Conservation (phyloP, 2,329 filamentous ascomycete genomes). For the Xylaria multiplex region DNA sequence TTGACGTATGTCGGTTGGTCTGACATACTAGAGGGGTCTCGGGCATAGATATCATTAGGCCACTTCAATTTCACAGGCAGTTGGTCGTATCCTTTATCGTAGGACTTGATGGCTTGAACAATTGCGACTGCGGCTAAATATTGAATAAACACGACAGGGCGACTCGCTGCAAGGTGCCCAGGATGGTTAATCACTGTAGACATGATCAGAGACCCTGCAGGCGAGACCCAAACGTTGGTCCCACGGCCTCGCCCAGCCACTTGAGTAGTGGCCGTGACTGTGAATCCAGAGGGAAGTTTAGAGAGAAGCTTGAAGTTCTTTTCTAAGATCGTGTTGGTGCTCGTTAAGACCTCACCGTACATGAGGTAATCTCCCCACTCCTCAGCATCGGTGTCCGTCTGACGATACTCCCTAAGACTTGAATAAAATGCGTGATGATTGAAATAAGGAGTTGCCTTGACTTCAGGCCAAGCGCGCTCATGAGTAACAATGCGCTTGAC, state of each 20-base stretch:
- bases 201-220: constrained; percentile 85
- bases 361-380: constrained; percentile 81
- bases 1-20: constrained; percentile 74
- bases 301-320: constrained; percentile 85
- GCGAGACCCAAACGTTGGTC: constrained; percentile 93
- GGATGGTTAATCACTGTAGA: constrained; percentile 89
- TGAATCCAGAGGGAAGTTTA: constrained; percentile 85
- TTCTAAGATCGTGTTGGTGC: constrained; percentile 91
- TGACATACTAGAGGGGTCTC: constrained; percentile 65
- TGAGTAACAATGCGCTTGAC: constrained; percentile 80
- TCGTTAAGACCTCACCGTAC: constrained; percentile 92
- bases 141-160: constrained; percentile 91
- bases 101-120: constrained; percentile 82
- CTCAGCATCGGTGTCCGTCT: constrained; percentile 63
- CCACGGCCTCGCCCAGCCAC: constrained; percentile 89
- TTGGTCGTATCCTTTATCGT: constrained; percentile 77
- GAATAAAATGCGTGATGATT: constrained; percentile 83
- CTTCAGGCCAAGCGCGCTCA: constrained; percentile 71
- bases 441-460: constrained; percentile 83
- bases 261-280: constrained; percentile 85
- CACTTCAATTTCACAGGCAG: constrained; percentile 91
- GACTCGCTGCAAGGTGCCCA: constrained; percentile 73
- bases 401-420: constrained; percentile 74
- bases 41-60: constrained; percentile 93
- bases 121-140: constrained; percentile 91